Evolutionary conservation across 2,329 filamentous ascomycete species (phyloP).

Genomic region (Arthroderma sp.): DNA sequence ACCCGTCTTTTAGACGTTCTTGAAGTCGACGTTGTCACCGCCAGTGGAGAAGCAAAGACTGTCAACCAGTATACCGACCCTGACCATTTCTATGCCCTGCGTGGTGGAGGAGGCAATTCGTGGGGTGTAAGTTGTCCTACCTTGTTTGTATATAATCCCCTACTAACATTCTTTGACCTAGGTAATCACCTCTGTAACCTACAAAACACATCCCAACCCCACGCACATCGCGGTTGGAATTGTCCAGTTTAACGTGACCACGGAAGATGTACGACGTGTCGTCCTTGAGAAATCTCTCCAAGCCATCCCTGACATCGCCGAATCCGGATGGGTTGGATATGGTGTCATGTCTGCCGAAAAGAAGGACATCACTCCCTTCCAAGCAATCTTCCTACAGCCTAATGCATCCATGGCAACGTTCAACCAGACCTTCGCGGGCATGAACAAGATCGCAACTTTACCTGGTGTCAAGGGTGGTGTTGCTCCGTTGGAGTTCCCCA

Average conservation of each 20-base stretch:
- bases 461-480: slow-evolving; percentile 15
- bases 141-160: not conserved
- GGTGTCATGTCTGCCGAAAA: slow-evolving; percentile 12
- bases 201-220: slow-evolving; percentile 20
- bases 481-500: slow-evolving; percentile 18
- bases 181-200: slow-evolving; percentile 19
- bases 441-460: slow-evolving; percentile 16
- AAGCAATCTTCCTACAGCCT: slow-evolving; percentile 24
- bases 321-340: slow-evolving; percentile 23
- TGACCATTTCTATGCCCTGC: slow-evolving; percentile 20
- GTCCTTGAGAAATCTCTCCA: slow-evolving; percentile 17
- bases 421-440: slow-evolving; percentile 12
- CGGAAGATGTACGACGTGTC: slow-evolving; percentile 14
- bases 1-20: slow-evolving; percentile 14
- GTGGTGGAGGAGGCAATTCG: slow-evolving; percentile 19
- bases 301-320: slow-evolving; percentile 19
- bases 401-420: slow-evolving; percentile 21
- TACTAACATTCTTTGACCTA: not conserved
- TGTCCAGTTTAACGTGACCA: slow-evolving; percentile 21
- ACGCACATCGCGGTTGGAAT: slow-evolving; percentile 21
- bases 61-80: slow-evolving; percentile 20
- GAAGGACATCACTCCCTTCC: slow-evolving; percentile 13
- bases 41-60: slow-evolving; percentile 14
- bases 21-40: slow-evolving; percentile 17
- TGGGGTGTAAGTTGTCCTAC: slow-evolving; percentile 18